These are phyloP conservation scores for Flaveria sonorensis DNA, from an alignment of 129 eudicot genomes.

Conservation along the genomic window DNA sequence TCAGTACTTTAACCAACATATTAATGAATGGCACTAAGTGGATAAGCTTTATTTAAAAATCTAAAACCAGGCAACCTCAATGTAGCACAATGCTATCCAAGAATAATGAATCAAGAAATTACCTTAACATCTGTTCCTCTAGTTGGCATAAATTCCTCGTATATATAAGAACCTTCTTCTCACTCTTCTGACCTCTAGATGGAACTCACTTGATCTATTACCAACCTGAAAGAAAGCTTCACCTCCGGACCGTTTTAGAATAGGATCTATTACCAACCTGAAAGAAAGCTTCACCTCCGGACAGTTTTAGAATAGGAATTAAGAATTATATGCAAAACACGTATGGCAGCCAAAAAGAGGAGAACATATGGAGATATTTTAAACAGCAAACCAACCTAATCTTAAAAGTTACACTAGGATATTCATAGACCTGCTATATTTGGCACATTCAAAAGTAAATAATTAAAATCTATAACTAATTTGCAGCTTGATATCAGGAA, in stretches of 20 bases:
- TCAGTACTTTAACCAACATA: no score
- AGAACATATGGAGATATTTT: conserved; percentile 8
- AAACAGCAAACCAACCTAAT: conserved; percentile 3
- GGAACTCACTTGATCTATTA: conserved; percentile 96
- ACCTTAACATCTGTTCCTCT: conserved; percentile 12
- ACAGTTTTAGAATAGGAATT: conserved; percentile 18
- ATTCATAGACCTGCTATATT: conserved; percentile 4
- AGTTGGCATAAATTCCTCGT: no score
- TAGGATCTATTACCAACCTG: no score
- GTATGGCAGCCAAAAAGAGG: not conserved
- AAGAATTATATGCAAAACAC: not conserved
- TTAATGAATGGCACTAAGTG: conserved; percentile 4
- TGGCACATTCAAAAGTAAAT: not conserved
- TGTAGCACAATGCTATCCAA: not conserved
- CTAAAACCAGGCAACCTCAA: conserved; percentile 11
- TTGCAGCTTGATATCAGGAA: not conserved
- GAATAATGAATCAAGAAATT: not conserved
- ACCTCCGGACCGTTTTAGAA: no score
- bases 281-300: conserved; percentile 11
- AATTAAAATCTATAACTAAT: not conserved
- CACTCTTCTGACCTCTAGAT: conserved; percentile 96
- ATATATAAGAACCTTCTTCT: conserved; percentile 89
- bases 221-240: conserved; percentile 66
- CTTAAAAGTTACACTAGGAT: conserved; percentile 17
- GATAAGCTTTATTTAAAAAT: not conserved